Base-by-base conservation (phyloP, 129 eudicot genomes). In the Helichrysum umbraculigerum region DNA sequence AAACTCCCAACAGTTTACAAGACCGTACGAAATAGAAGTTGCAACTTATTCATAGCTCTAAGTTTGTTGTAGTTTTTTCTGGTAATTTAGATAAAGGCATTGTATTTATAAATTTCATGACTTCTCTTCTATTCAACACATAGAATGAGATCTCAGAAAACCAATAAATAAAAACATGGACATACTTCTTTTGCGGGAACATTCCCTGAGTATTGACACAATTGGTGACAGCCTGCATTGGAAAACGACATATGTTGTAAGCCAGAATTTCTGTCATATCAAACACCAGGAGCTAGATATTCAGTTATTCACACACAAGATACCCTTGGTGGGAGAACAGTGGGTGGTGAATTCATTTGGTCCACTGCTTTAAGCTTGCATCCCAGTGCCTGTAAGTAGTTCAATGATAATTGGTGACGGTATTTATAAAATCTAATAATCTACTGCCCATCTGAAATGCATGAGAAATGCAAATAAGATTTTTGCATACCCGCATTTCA, bases 401-500 rank as follows among this genome's bases (percentile, higher is more conserved):
- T 57, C 70, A 63, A 77, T 30, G 57, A 81, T 60, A 41, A 61
- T n/a, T 71, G n/a, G 70, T 29, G 47, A 39, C 29, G 5, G 4
- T 19, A 62, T 73, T n/a, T 67, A 61, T 44, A 59, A 8, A 29
- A 25, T 28, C 17, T 14, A 20, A 35, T 63, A 52, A 52, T n/a
- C 3, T 52, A 66, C 20, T 72, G 4, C 16, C 22, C 37, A 59
- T 42, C 6, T 41, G 7, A 32, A 60, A 44, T 62, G 47, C 35
- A 74, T 42, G 51, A 50, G 59, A 9, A 57, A 60, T 71, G 33
- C 72, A 65, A 25, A 63, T 51, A 67, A 61, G 68, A 39, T 51
- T 28, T 32, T 34, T 39, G 74, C 85, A 77, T 88, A 86, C 97
- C 98, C 89, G 97, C 37, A 91, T 78, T 70, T 91, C 96, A 58